Evolutionary conservation across 1,284 basidiomycete species (phyloP), one percentile per base, ranked within the genome.

Genomic region (Hymenochaete sp.): DNA sequence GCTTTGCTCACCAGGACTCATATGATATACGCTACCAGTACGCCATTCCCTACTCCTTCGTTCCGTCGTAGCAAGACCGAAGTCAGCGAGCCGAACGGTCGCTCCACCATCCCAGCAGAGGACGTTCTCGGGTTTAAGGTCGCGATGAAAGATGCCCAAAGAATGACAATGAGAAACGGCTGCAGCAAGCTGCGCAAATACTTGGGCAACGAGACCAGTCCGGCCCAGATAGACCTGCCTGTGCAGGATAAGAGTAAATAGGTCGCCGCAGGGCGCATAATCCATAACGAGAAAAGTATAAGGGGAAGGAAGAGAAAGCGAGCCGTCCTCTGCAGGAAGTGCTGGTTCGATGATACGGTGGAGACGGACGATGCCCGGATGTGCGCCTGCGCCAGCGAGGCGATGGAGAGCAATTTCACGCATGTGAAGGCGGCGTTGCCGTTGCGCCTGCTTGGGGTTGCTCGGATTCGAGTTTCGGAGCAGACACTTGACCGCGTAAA

Each of bases 401-500:
- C 93, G 89, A 63, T 87, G 83, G 21, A 97, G 84, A 22, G 81
- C 79, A 49, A 95, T 72, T 77, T 91, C 71, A 57, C 78, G 77
- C 70, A 86, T 75, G 61, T 86, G 83, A 32, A 82, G 66, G 55
- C 82, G 78, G 47, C 82, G 77, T 60, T 83, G 80, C 50, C 82
- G 77, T 38, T 70, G 62, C 42, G 67, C 56, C 40, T 69, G 69
- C 55, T 77, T 75, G 52, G 73, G 68, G 38, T 72, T 70, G 11
- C 74, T 70, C 9, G 37, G 49, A 32, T 51, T 51, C 22, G 49
- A 38, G 19, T 38, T 44, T 53, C 73, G 75, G 40, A 78, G 70
- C 47, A 87, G 77, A 63, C 92, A 96, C 68, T 98, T 98, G 64
- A 98, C 90, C 42, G 95, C 95, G 62, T 78, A 91, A 45, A 77